Base-by-base conservation (phyloP, 805 yeast species). In the Pichia kluyveri region DNA sequence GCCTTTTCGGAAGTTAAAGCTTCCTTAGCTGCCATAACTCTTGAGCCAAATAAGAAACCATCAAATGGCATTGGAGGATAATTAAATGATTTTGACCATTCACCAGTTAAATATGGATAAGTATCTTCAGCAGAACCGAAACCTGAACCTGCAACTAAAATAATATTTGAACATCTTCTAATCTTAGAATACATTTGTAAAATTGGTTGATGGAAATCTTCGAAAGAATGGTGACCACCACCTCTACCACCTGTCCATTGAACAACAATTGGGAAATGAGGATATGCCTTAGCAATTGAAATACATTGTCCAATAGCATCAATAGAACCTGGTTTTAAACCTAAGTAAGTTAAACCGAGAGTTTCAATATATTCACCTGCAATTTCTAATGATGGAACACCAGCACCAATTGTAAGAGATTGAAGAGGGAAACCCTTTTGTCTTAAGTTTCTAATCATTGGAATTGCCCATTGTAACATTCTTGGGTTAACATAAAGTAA, bases 181-280 rank as follows among this genome's bases (percentile, higher is more conserved):
- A 93, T 85, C 74, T 85, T 84, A 56, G 96, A 74, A 71, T 93
- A 93, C 91, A 93, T 93, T 69, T 88, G 96, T 63, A 93, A 72
- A 57, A 93, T 79, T 57, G 99, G 98, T 64, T 90, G 91, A 69
- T 93, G 99, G 93, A 91, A 89, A 72, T 93, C 99, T 76, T 93
- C 99, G 63, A 82, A 93, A 44, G 98, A 91, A 70, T 93, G 99
- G 69, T 93, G 99, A 64, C 99, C 99, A 79, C 99, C 99, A 73
- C 97, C 99, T 79, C 99, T 90, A 69, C 99, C 99, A 78, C 98
- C 99, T 51, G 99, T 93, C 99, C 99, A 93, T 75, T 93, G 99
- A 60, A 93, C 72, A 48, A 93, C 91, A 62, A 93, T 88, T 55
- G 99, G 99, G 90, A 93, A 93, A 54, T 68, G 72, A 56, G 99